phyloP scores from a whole-genome alignment of 768 basidiomycete species.

The Boletus sp. region DNA sequence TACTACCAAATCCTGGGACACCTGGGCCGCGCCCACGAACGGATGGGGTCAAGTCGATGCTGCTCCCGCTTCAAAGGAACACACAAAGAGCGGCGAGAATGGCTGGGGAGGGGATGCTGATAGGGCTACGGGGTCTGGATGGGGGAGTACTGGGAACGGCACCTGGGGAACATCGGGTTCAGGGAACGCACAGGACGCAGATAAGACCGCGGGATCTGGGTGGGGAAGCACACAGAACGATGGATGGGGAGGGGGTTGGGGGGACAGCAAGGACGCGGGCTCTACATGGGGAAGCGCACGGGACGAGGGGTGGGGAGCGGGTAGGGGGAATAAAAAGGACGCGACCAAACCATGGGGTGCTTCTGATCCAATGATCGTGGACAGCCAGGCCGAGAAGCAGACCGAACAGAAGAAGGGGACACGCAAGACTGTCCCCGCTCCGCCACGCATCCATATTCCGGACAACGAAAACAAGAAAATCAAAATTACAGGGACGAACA shows the following conservation, averaged over 20 bases:
- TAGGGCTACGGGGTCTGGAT: neutral
- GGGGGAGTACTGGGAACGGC: neutral
- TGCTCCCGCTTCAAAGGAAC: neutral
- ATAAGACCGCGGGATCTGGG: neutral
- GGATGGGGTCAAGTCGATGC: slow-evolving; percentile 2
- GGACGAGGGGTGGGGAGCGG: slow-evolving; percentile 2
- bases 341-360: neutral
- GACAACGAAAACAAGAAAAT: slow-evolving; percentile 10
- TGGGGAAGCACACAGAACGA: neutral
- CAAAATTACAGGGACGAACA: slow-evolving; percentile 27
- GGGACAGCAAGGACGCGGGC: neutral
- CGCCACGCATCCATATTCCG: slow-evolving; percentile 28
- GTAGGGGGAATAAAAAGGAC: slow-evolving; percentile 6
- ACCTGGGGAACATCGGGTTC: slow-evolving; percentile 2
- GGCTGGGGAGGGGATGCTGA: slow-evolving; percentile 5
- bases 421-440: slow-evolving; percentile 13
- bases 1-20: neutral
- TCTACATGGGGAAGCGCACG: neutral
- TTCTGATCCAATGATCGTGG: slow-evolving; percentile 12
- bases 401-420: slow-evolving; percentile 7
- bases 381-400: neutral
- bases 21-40: neutral
- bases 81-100: neutral
- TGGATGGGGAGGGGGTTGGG: neutral
- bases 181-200: neutral